A percentile compares a stretch with the other conserved stretches of the same genome.
Conservation (phyloP, 306 rosid species). For the Quercus berberidifolia region DNA sequence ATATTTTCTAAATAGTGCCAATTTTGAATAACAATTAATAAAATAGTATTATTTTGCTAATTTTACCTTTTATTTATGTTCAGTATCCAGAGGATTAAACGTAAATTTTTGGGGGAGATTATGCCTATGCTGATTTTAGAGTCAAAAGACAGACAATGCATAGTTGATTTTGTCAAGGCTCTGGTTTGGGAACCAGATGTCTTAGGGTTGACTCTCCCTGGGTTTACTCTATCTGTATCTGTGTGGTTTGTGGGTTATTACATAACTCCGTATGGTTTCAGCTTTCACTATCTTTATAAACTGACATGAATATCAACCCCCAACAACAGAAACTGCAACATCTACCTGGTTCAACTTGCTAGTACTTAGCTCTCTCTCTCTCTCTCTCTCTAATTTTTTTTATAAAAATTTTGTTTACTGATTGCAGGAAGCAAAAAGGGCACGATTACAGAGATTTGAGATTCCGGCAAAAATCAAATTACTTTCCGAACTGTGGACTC, state of each 20-base stretch:
- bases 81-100: not conserved
- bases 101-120: not conserved
- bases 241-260: not conserved
- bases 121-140: not conserved
- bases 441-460: slow-evolving; percentile 77
- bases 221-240: not conserved
- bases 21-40: too few species aligned
- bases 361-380: not conserved
- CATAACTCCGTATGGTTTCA: not conserved
- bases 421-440: slow-evolving; percentile 81
- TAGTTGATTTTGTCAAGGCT: not conserved
- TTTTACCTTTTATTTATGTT: not conserved
- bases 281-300: not conserved
- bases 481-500: slow-evolving; percentile 78
- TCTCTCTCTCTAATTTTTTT: not conserved
- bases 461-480: slow-evolving; percentile 75
- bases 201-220: not conserved
- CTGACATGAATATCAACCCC: not conserved
- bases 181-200: not conserved
- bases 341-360: slow-evolving; percentile 7
- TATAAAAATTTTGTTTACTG: not conserved
- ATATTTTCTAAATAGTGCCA: too few species aligned
- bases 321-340: not conserved
- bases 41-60: too few species aligned
- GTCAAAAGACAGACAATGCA: not conserved